phyloP scores from a whole-genome alignment of 176 grass and related monocot genomes.

The Phyllostachys edulis region DNA sequence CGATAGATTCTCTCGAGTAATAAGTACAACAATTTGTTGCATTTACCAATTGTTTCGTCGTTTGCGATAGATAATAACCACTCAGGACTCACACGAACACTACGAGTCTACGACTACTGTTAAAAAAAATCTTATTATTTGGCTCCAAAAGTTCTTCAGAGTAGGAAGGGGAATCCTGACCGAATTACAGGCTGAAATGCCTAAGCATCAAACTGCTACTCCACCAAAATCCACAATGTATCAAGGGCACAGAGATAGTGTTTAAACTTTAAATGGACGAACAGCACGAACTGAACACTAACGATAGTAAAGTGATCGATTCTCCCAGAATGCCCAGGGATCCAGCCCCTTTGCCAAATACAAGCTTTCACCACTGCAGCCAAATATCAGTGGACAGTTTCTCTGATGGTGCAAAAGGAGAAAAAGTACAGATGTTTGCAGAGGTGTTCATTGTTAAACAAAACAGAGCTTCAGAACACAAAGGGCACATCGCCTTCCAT shows the following conservation, averaged over 20 bases:
- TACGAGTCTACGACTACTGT: no score
- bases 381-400: constrained; percentile 12
- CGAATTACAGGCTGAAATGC: not conserved
- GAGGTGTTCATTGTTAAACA: not conserved
- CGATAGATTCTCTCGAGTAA: no score
- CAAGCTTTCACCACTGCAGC: constrained; percentile 15
- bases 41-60: no score
- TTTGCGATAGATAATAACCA: no score
- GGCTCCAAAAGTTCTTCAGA: not conserved
- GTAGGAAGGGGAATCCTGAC: not conserved
- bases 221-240: not conserved
- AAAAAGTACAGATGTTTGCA: not conserved
- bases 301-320: not conserved
- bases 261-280: not conserved
- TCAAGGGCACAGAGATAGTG: not conserved
- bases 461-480: constrained; percentile 36
- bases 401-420: constrained; percentile 18
- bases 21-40: not conserved
- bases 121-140: not conserved
- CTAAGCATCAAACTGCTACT: not conserved
- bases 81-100: no score
- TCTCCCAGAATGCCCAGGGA: not conserved
- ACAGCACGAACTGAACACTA: not conserved
- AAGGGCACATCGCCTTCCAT: constrained; percentile 6
- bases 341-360: constrained; percentile 17